Evolutionary conservation across 2,329 filamentous ascomycete species (phyloP), one percentile per base, ranked within the genome.

Genomic region (Botrytis elliptica): DNA sequence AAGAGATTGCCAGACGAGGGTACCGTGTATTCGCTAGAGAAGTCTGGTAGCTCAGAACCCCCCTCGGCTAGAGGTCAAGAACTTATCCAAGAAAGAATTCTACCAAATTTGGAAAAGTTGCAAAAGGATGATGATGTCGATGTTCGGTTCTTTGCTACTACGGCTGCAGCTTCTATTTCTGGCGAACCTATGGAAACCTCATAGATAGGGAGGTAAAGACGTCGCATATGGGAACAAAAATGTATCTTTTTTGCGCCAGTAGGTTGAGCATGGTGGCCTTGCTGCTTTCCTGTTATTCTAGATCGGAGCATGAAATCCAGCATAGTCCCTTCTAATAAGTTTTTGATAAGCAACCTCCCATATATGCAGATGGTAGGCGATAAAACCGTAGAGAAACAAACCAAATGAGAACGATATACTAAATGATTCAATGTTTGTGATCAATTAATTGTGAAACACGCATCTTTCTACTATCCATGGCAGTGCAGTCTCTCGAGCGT

Each of bases 81-180:
- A 80, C 87, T 97, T 77, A 96, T 97, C 81, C 91, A 94, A 83
- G 90, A 93, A 83, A 91, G 93, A 81, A 91, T 98, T 81, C 85
- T 97, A 81, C 95, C 95, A 40, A 95, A 94, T 82, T 85, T 99
- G 79, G 93, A 95, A 86, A 98, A 98, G 86, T 87, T 99, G 80
- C 95, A 98, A 86, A 93, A 95, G 85, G 96, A 99, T 82, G 93
- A 97, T 78, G 96, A 99, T 85, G 95, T 98, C 79, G 96, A 99
- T 85, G 96, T 99, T 81, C 91, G 96, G 83, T 99, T 95, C 86
- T 99, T 97, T 85, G 96, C 96, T 77, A 97, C 94, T 75, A 97
- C 93, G 77, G 95, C 96, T 67, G 91, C 92, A 75, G 90, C 83
- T 74, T 84, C 79, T 80, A 78, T 81, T 69, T 78, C 85, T 77